Base-by-base conservation (phyloP, 108 stramenopile species). In the Discostella stelligeroides region DNA sequence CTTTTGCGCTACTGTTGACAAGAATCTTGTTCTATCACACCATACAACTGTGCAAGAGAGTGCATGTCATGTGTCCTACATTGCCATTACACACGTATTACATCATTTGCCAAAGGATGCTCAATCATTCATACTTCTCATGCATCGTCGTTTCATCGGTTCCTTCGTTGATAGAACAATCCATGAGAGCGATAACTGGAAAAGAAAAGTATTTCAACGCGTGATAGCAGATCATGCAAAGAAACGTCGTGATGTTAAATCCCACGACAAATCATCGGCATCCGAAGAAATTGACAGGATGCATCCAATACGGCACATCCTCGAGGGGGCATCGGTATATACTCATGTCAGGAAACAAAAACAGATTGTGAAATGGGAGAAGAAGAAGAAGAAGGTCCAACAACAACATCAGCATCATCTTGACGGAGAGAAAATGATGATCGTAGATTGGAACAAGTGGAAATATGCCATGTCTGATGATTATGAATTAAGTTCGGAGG, bases 401-500 rank as follows among this genome's bases (percentile, higher is more conserved):
- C 17, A 17, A 38, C 70, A 53, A 7, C 4, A 2, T 27, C 8
- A 5, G 38, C 39, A 39, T 51, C 18, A 20, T 34, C 20, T 13
- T 9, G 46, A 39, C 43, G 49, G 34, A 10, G 63, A 18, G 14
- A n/a, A 29, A n/a, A 30, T 34, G 50, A 48, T 49, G 17, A n/a
- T 59, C 40, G 56, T 76, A 24, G 75, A 76, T 54, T 76, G 75
- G 75, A 64, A 54, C 10, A 76, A 69, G 47, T 76, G 75, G 75
- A 76, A 69, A 10, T 76, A 63, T 59, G 75, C 68, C 27, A 76
- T 76, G 75, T 54, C 63, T 10, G 75, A 76, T 64, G 75, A 76
- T 59, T 76, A 50, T 39, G 59, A 76, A 49, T 20, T 76, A 21
- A 55, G 17, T 18, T 34, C 75, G 0, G 48, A 63, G 49, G 62